Percentiles rank a stretch among this genome's conserved stretches.
These are phyloP conservation scores for Aspergillus tamarii DNA, from an alignment of 2,329 filamentous ascomycete species.

Conservation along the genomic window DNA sequence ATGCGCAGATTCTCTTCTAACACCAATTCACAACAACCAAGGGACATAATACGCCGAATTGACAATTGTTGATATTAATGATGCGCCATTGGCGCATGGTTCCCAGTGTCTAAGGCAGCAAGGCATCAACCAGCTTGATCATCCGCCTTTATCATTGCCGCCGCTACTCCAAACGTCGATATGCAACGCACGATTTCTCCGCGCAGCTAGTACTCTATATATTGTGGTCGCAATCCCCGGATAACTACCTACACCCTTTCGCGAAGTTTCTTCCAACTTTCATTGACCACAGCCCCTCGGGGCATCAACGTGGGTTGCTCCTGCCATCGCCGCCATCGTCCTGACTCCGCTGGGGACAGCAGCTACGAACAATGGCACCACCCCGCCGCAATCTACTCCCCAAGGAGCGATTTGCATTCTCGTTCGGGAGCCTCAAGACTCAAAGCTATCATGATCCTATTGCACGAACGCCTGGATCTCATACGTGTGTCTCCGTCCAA, in stretches of 20 bases:
- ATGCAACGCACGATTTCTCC: neutral
- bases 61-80: neutral
- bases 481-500: conserved; percentile 54
- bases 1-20: neutral
- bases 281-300: conserved; percentile 25
- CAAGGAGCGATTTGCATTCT: conserved; percentile 69
- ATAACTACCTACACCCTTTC: neutral
- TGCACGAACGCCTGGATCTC: conserved; percentile 57
- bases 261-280: neutral
- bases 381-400: conserved; percentile 49
- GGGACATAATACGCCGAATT: neutral
- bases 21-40: neutral
- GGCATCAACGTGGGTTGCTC: conserved; percentile 23
- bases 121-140: neutral
- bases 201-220: neutral
- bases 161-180: conserved; percentile 4
- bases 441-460: conserved; percentile 70
- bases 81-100: neutral
- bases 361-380: conserved; percentile 39
- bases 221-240: neutral
- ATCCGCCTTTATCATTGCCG: conserved; percentile 5
- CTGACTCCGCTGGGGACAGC: conserved; percentile 17
- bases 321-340: conserved; percentile 15
- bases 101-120: conserved; percentile 23
- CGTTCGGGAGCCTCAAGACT: conserved; percentile 70